Conservation (phyloP, 2,329 filamentous ascomycete species). For the Lasiodiplodia sp. region DNA sequence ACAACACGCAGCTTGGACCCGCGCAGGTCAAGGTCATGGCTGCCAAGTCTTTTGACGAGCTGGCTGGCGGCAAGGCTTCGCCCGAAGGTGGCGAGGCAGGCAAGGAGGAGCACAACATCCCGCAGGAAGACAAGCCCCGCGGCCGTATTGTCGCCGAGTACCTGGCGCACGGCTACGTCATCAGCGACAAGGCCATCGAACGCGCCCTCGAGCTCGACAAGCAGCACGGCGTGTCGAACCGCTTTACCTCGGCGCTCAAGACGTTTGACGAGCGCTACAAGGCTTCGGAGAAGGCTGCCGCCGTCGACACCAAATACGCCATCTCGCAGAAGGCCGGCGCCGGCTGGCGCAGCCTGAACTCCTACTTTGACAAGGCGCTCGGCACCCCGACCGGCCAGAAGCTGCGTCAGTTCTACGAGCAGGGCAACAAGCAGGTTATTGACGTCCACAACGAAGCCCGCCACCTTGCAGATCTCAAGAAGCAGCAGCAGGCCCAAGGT, state of each 20-base stretch:
- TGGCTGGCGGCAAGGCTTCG: slow-evolving; percentile 64
- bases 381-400: slow-evolving; percentile 88
- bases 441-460: slow-evolving; percentile 94
- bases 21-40: slow-evolving; percentile 80
- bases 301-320: slow-evolving; percentile 84
- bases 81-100: slow-evolving; percentile 49
- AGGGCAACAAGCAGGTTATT: slow-evolving; percentile 85
- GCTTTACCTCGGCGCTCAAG: slow-evolving; percentile 79
- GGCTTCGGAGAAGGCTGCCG: slow-evolving; percentile 84
- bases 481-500: slow-evolving; percentile 49
- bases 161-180: slow-evolving; percentile 89
- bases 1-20: slow-evolving; percentile 90
- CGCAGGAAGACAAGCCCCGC: slow-evolving; percentile 96
- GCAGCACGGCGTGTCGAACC: slow-evolving; percentile 82
- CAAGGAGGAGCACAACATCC: slow-evolving; percentile 73
- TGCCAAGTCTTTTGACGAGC: slow-evolving; percentile 70
- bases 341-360: slow-evolving; percentile 73
- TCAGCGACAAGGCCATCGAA: slow-evolving; percentile 80
- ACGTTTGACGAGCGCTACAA: slow-evolving; percentile 86
- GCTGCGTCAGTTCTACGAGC: slow-evolving; percentile 85
- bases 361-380: slow-evolving; percentile 94
- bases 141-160: slow-evolving; percentile 95
- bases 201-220: slow-evolving; percentile 86
- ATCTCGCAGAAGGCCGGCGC: slow-evolving; percentile 75
- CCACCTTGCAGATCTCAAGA: slow-evolving; percentile 88